phyloP scores from a whole-genome alignment of 345 rosid genomes.

The Sisymbrium altissimum region DNA sequence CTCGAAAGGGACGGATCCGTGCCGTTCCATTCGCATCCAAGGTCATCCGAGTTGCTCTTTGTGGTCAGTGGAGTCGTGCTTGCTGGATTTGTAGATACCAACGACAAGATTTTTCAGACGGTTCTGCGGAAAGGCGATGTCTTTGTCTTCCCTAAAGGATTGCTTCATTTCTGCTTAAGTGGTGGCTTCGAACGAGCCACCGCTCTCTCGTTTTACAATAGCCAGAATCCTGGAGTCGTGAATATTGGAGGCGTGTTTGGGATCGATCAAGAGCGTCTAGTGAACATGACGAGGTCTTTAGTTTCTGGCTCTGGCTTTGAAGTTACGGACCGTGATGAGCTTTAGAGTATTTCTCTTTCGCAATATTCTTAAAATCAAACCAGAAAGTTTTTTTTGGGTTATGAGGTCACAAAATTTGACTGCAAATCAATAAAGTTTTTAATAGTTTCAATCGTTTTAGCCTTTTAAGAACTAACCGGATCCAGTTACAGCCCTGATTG shows the following conservation, averaged over 20 bases:
- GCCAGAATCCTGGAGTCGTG: slow-evolving; percentile 83
- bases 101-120: slow-evolving; percentile 45
- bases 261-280: slow-evolving; percentile 24
- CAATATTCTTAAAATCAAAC: neutral
- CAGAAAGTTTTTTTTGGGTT: neutral
- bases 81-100: slow-evolving; percentile 72
- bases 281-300: slow-evolving; percentile 33
- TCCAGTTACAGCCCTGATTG: neutral
- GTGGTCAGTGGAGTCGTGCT: slow-evolving; percentile 52
- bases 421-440: neutral
- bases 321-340: slow-evolving; percentile 15
- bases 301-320: slow-evolving; percentile 22
- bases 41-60: slow-evolving; percentile 65
- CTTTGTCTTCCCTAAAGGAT: slow-evolving; percentile 63
- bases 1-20: slow-evolving; percentile 56
- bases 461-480: neutral
- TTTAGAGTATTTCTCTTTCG: slow-evolving; percentile 3
- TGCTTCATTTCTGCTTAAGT: slow-evolving; percentile 61
- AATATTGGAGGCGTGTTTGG: slow-evolving; percentile 42
- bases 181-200: slow-evolving; percentile 51
- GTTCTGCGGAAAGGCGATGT: slow-evolving; percentile 57
- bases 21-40: slow-evolving; percentile 70
- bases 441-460: neutral
- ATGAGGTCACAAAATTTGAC: neutral
- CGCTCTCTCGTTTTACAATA: slow-evolving; percentile 54